A percentile compares a stretch with the other conserved stretches of the same genome.
phyloP scores from a whole-genome alignment of 768 basidiomycete genomes.

The Trametes gibbosa region DNA sequence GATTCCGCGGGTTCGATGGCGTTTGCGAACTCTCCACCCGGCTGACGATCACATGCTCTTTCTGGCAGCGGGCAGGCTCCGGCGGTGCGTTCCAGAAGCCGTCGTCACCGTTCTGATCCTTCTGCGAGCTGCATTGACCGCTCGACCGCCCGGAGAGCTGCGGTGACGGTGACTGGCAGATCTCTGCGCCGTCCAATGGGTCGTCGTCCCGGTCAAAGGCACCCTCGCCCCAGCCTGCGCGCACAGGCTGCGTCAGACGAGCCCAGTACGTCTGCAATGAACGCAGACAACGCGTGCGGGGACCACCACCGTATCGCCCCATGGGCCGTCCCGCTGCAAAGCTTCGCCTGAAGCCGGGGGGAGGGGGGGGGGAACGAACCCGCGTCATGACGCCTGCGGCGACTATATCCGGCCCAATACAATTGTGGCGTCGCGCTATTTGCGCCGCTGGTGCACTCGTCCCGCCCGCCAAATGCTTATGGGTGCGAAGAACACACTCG shows the following conservation, averaged over 20 bases:
- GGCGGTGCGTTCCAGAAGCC: slow-evolving; percentile 8
- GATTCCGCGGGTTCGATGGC: slow-evolving; percentile 14
- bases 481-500: background rate
- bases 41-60: slow-evolving; percentile 12
- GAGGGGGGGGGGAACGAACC: too few relatives aligned
- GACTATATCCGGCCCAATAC: slow-evolving; percentile 8
- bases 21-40: slow-evolving; percentile 18
- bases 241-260: background rate
- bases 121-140: background rate
- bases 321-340: background rate
- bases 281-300: background rate
- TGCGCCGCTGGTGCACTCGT: slow-evolving; percentile 4
- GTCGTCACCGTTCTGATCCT: slow-evolving; percentile 13
- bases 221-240: background rate
- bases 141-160: slow-evolving; percentile 4
- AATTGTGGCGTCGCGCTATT: background rate
- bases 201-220: background rate
- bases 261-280: background rate
- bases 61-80: background rate
- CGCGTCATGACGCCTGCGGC: slow-evolving; percentile 6
- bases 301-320: background rate
- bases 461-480: background rate
- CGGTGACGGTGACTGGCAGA: slow-evolving; percentile 12
- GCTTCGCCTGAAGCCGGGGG: slow-evolving; percentile 4
- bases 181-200: slow-evolving; percentile 10